Conservation (phyloP, 225 moss, liverwort and hornwort genomes). For the Marchantia paleacea region DNA sequence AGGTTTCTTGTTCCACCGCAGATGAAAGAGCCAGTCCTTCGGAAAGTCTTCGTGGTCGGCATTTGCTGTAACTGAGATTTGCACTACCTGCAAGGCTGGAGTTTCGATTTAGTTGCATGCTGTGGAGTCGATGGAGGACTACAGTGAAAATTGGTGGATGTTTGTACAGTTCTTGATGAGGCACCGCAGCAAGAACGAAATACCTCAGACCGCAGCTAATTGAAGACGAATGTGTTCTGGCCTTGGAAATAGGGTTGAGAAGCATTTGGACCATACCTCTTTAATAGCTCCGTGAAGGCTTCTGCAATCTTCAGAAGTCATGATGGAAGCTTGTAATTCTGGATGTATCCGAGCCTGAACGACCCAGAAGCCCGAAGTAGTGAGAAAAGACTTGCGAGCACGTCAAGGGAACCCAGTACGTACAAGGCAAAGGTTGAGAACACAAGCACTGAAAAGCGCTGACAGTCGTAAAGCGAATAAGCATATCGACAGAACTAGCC, state of each 20-base stretch:
- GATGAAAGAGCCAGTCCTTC: slow-evolving; percentile 60
- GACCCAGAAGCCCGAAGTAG: not conserved
- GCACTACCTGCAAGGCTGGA: slow-evolving; percentile 47
- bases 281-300: slow-evolving; percentile 41
- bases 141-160: not conserved
- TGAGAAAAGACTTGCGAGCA: no score
- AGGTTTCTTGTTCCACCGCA: slow-evolving; percentile 69
- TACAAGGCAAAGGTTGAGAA: no score
- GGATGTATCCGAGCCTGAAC: slow-evolving; percentile 69
- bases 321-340: slow-evolving; percentile 50
- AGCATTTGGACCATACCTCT: slow-evolving; percentile 44
- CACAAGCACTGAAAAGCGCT: no score
- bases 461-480: no score
- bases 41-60: slow-evolving; percentile 71
- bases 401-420: no score
- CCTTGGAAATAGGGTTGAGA: no score
- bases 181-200: not conserved
- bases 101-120: not conserved
- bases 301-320: slow-evolving; percentile 53
- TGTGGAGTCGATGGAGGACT: not conserved
- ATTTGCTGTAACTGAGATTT: slow-evolving; percentile 51
- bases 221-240: not conserved
- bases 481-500: no score
- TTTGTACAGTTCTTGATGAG: not conserved
- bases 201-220: not conserved